A percentile compares a stretch with the other conserved stretches of the same genome.
Evolutionary conservation across 2,329 filamentous ascomycete genomes (phyloP).

Genomic region (Aureobasidium sp.): DNA sequence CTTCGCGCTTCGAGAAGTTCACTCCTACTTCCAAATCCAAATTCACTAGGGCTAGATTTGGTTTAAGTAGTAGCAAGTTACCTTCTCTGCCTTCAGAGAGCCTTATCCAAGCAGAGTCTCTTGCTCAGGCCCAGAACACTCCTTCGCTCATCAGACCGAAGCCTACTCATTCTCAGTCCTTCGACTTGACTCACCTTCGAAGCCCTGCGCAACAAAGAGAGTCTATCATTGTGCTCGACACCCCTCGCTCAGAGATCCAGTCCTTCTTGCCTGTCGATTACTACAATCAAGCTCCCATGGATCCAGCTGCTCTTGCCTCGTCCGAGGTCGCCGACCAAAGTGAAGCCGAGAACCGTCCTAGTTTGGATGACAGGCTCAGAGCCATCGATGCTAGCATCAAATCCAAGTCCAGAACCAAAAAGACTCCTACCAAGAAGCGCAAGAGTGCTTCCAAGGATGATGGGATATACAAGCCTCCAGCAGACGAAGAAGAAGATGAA

Average conservation of each 20-base stretch:
- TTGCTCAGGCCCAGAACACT: neutral
- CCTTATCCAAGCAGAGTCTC: constrained; percentile 27
- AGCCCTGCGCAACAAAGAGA: neutral
- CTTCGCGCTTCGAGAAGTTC: constrained; percentile 30
- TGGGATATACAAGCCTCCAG: constrained; percentile 24
- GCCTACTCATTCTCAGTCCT: constrained; percentile 3
- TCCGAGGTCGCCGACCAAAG: neutral
- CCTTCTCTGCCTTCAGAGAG: constrained; percentile 35
- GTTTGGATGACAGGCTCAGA: constrained; percentile 26
- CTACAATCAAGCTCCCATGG: constrained; percentile 1
- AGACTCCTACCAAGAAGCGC: constrained; percentile 30
- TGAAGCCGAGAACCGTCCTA: constrained; percentile 13
- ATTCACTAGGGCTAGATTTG: constrained; percentile 27
- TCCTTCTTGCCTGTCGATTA: neutral
- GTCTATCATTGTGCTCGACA: constrained; percentile 8
- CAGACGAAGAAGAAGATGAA: constrained; percentile 15
- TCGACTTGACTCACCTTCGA: constrained; percentile 3
- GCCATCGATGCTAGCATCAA: constrained; percentile 23
- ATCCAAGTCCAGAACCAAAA: constrained; percentile 12
- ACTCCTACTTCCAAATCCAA: constrained; percentile 25
- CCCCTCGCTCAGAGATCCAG: neutral
- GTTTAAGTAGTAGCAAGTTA: constrained; percentile 29
- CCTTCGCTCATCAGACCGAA: constrained; percentile 9
- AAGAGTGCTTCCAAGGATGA: constrained; percentile 29
- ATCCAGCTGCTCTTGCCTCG: constrained; percentile 1